Evolutionary conservation across 257 asterid genomes (phyloP).

Genomic region (Osmanthus fragrans): DNA sequence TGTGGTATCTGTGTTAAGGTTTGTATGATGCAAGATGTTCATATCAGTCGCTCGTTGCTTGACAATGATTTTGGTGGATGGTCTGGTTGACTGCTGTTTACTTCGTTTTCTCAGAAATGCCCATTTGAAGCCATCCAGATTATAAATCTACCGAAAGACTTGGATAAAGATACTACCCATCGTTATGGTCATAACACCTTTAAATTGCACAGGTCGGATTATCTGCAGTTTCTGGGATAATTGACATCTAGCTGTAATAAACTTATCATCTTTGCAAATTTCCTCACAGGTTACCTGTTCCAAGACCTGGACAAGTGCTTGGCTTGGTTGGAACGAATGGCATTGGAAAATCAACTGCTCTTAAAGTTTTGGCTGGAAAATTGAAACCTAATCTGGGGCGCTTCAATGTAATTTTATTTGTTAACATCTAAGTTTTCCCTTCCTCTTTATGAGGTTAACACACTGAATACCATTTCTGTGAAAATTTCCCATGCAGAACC

Average conservation of each 20-base stretch:
- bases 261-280: slow-evolving; percentile 13
- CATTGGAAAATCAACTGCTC: slow-evolving; percentile 93
- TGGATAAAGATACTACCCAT: slow-evolving; percentile 95
- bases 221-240: slow-evolving; percentile 17
- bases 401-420: slow-evolving; percentile 51
- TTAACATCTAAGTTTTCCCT: slow-evolving; percentile 7
- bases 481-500: slow-evolving; percentile 60
- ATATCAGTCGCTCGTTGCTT: neutral
- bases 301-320: slow-evolving; percentile 99
- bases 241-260: slow-evolving; percentile 8
- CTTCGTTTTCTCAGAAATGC: slow-evolving; percentile 62
- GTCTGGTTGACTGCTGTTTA: slow-evolving; percentile 6
- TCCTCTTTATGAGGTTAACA: neutral
- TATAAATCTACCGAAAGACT: slow-evolving; percentile 88
- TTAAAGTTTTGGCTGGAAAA: slow-evolving; percentile 93
- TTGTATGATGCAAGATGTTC: slow-evolving; percentile 11
- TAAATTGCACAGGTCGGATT: slow-evolving; percentile 78
- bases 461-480: slow-evolving; percentile 26
- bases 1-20: slow-evolving; percentile 72
- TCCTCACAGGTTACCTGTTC: slow-evolving; percentile 80
- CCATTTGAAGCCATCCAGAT: slow-evolving; percentile 96
- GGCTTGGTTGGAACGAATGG: slow-evolving; percentile 99
- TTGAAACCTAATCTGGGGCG: slow-evolving; percentile 97
- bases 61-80: neutral
- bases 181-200: slow-evolving; percentile 98